Evolutionary conservation across 768 basidiomycete genomes (phyloP).

Genomic region (Leccinellum rugosiceps): DNA sequence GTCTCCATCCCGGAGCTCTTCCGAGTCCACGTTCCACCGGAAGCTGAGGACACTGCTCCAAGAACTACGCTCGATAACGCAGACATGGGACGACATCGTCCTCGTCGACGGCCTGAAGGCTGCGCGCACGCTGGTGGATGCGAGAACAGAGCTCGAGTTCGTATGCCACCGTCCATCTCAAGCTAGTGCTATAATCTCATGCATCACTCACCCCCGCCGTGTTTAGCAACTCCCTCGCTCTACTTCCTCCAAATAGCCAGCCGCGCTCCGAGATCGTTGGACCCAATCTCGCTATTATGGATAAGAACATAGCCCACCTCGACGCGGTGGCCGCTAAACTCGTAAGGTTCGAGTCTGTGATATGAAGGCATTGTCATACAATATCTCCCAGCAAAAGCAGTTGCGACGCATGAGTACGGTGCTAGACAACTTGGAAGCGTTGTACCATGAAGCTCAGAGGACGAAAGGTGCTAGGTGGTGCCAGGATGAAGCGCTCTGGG

Average conservation of each 20-base stretch:
- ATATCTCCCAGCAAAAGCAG: slow-evolving; percentile 54
- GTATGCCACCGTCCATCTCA: slow-evolving; percentile 25
- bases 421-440: slow-evolving; percentile 60
- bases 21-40: slow-evolving; percentile 79
- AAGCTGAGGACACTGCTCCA: slow-evolving; percentile 66
- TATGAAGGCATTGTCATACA: not conserved
- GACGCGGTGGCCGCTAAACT: slow-evolving; percentile 60
- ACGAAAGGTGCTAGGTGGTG: slow-evolving; percentile 72
- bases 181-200: not conserved
- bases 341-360: slow-evolving; percentile 40
- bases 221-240: slow-evolving; percentile 59
- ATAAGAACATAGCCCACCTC: slow-evolving; percentile 56
- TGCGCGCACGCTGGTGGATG: slow-evolving; percentile 67
- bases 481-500: slow-evolving; percentile 70
- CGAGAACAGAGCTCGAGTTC: slow-evolving; percentile 84
- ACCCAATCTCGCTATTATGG: slow-evolving; percentile 67
- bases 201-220: not conserved
- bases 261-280: slow-evolving; percentile 60
- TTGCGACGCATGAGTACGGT: slow-evolving; percentile 62
- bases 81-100: slow-evolving; percentile 84
- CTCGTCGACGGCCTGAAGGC: slow-evolving; percentile 76
- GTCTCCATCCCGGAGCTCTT: slow-evolving; percentile 37
- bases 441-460: slow-evolving; percentile 68
- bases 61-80: slow-evolving; percentile 58
- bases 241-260: slow-evolving; percentile 47